Conservation (phyloP, 2,329 filamentous ascomycete genomes). For the Phoma sp. region DNA sequence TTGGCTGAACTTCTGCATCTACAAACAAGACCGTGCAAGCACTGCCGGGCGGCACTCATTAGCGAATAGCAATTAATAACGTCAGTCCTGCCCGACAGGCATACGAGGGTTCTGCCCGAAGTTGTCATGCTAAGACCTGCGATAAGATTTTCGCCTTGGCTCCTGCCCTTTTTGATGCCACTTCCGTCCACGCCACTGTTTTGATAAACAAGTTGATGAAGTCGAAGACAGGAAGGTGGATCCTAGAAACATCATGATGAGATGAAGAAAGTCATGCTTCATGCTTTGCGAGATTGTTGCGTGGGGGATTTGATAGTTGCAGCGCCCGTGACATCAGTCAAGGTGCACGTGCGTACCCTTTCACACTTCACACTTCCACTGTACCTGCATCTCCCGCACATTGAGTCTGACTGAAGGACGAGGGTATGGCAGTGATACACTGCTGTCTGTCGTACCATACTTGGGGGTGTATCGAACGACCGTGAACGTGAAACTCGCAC, state of each 20-base stretch:
- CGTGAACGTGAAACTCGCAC: too few species aligned
- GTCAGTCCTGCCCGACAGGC: slow-evolving; percentile 1
- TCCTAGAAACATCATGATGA: not conserved
- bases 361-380: too few species aligned
- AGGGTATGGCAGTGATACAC: too few species aligned
- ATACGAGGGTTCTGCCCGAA: slow-evolving; percentile 8
- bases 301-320: too few species aligned
- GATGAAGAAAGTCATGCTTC: too few species aligned
- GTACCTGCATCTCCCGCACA: too few species aligned
- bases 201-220: slow-evolving; percentile 1
- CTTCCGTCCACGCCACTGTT: slow-evolving; percentile 11
- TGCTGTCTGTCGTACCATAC: too few species aligned
- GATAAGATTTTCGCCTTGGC: slow-evolving; percentile 21
- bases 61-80: slow-evolving; percentile 3
- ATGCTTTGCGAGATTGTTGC: too few species aligned
- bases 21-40: slow-evolving; percentile 3
- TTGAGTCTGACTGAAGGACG: too few species aligned
- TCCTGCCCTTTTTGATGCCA: slow-evolving; percentile 16
- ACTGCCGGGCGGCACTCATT: slow-evolving; percentile 11
- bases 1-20: slow-evolving; percentile 5
- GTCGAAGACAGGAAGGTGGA: not conserved
- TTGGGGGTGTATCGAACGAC: too few species aligned
- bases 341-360: too few species aligned
- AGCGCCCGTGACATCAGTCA: too few species aligned
- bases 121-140: slow-evolving; percentile 19